Conservation (phyloP, 805 yeast genomes). For the Debaryomyces tyrocola region DNA sequence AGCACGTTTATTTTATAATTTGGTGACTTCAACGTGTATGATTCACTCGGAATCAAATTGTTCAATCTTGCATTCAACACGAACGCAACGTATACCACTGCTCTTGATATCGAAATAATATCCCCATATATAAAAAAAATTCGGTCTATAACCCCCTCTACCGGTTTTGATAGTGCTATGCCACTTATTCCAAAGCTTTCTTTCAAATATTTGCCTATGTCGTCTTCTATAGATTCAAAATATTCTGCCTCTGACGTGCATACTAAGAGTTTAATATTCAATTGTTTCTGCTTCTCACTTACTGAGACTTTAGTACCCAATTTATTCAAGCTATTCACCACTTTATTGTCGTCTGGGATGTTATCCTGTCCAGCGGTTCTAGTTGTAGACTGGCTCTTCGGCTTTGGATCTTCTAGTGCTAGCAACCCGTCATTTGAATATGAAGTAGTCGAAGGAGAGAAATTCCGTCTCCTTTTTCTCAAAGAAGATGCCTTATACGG, state of each 20-base stretch:
- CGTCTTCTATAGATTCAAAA: conserved; percentile 15
- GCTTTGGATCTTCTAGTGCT: conserved; percentile 4
- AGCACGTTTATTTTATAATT: conserved; percentile 22
- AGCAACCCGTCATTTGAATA: conserved; percentile 1
- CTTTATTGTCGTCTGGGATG: conserved; percentile 25
- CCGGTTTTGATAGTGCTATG: conserved; percentile 18
- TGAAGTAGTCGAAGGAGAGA: neutral
- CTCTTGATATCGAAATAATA: conserved; percentile 17
- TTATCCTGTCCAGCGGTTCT: conserved; percentile 3
- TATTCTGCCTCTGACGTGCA: conserved; percentile 25
- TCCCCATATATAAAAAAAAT: conserved; percentile 30
- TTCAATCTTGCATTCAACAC: conserved; percentile 25
- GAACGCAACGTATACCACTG: conserved; percentile 26
- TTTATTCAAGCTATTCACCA: conserved; percentile 20
- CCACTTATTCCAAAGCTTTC: conserved; percentile 21
- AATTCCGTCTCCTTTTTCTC: conserved; percentile 7
- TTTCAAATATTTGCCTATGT: conserved; percentile 13
- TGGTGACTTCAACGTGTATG: conserved; percentile 32
- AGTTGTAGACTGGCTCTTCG: neutral
- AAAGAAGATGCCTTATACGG: neutral
- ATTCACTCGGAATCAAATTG: conserved; percentile 18
- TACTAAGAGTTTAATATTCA: conserved; percentile 12
- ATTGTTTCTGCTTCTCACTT: neutral
- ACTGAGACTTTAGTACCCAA: conserved; percentile 7
- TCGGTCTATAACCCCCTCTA: conserved; percentile 30